Percentiles rank a stretch among this genome's conserved stretches.
phyloP scores from a whole-genome alignment of 192 early-diverging fungal genomes.

The Coemansia sp. region DNA sequence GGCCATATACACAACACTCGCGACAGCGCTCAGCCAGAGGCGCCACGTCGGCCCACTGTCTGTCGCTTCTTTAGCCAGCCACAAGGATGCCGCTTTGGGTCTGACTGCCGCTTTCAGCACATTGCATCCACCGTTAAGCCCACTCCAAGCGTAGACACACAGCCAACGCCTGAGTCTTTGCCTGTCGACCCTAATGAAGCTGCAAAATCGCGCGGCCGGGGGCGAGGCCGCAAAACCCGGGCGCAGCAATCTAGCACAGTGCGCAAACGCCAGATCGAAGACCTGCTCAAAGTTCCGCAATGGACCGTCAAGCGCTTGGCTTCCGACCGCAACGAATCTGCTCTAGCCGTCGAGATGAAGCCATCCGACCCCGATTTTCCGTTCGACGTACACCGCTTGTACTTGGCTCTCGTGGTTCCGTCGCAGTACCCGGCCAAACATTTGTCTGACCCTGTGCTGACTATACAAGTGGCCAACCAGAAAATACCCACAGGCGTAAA shows the following conservation, averaged over 20 bases:
- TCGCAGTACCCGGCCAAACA: slow-evolving; percentile 51
- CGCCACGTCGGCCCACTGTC: slow-evolving; percentile 4
- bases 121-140: background rate
- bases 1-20: slow-evolving; percentile 8
- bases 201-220: background rate
- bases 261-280: slow-evolving; percentile 41
- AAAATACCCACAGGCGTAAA: slow-evolving; percentile 42
- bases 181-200: background rate
- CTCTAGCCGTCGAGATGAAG: slow-evolving; percentile 49
- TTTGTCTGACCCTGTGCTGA: slow-evolving; percentile 24
- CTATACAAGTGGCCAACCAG: slow-evolving; percentile 46
- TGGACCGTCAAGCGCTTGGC: slow-evolving; percentile 32
- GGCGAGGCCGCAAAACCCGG: background rate
- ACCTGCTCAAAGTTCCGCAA: slow-evolving; percentile 23
- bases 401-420: slow-evolving; percentile 64
- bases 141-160: too few species aligned
- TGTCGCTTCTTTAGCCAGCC: slow-evolving; percentile 42
- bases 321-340: slow-evolving; percentile 37
- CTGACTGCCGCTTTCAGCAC: slow-evolving; percentile 38
- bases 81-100: slow-evolving; percentile 25
- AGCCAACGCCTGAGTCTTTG: too few species aligned
- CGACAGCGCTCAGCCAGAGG: background rate
- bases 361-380: slow-evolving; percentile 79
- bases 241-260: slow-evolving; percentile 4
- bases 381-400: slow-evolving; percentile 66